Percentiles rank a stretch among this genome's conserved stretches.
Conservation (phyloP, 305 asterid species). For the Rubia peregrina region DNA sequence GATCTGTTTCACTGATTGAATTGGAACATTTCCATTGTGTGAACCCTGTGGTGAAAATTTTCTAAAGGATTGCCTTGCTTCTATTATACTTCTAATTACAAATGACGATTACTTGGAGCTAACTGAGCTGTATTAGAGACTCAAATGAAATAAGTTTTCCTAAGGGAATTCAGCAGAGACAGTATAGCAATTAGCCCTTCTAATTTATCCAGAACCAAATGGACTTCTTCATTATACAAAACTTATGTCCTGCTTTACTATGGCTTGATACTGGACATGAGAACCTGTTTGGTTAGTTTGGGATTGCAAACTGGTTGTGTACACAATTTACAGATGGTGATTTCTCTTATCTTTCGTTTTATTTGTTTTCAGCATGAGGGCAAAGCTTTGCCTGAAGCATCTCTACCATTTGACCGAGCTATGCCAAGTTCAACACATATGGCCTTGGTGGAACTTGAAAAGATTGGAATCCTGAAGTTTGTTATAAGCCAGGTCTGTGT, state of each 20-base stretch:
- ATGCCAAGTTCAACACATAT: slow-evolving; percentile 87
- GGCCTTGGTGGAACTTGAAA: slow-evolving; percentile 91
- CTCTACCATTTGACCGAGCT: slow-evolving; percentile 93
- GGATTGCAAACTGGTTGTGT: neutral
- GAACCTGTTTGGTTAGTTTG: neutral
- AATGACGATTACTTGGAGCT: neutral
- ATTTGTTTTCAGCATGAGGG: slow-evolving; percentile 67
- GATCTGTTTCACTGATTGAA: neutral
- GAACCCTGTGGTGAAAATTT: neutral
- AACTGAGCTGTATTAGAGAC: neutral
- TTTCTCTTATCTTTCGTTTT: slow-evolving; percentile 11
- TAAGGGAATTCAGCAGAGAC: neutral
- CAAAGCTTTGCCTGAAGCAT: slow-evolving; percentile 84
- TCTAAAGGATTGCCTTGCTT: neutral
- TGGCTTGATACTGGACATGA: neutral
- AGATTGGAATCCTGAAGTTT: slow-evolving; percentile 79
- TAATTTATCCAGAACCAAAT: neutral
- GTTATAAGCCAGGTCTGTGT: slow-evolving; percentile 78
- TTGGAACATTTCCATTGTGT: neutral
- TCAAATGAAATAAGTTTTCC: neutral
- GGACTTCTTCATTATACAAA: neutral
- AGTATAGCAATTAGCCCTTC: neutral
- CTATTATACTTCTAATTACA: neutral
- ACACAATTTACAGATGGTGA: neutral
- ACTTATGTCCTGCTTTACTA: neutral